Conservation (phyloP, 139 green algal genomes). For the Auxenochlorella pyrenoidosa region DNA sequence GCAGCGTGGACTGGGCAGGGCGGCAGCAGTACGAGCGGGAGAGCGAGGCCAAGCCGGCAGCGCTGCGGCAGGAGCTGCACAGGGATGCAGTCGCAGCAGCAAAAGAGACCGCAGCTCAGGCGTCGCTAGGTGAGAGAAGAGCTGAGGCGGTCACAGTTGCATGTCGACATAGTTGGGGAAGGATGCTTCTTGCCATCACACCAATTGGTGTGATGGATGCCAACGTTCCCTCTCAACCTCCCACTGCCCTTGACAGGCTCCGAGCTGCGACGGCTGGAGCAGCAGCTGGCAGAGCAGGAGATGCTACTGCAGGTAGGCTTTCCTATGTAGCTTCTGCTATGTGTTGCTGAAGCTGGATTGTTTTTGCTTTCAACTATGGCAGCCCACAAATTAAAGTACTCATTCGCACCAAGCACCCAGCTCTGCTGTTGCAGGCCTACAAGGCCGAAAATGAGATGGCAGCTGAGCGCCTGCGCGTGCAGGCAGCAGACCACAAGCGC, state of each 20-base stretch:
- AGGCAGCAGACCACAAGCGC: neutral
- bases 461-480: neutral
- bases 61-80: neutral
- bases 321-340: no score
- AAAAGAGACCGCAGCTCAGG: no score
- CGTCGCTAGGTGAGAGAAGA: no score
- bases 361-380: no score
- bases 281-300: slow-evolving; percentile 8
- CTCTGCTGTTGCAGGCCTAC: neutral
- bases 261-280: neutral
- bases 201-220: no score
- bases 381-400: no score
- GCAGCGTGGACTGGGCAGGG: neutral
- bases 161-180: no score
- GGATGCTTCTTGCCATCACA: no score
- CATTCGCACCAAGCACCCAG: no score
- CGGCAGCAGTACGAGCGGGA: neutral
- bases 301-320: neutral
- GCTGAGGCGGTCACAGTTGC: no score
- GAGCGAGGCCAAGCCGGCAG: neutral
- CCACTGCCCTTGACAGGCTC: neutral
- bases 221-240: no score
- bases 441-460: slow-evolving; percentile 10
- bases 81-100: neutral
- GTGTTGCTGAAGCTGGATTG: no score